Conservation (phyloP, 2,329 filamentous ascomycete genomes). For the Fusarium beomiforme region DNA sequence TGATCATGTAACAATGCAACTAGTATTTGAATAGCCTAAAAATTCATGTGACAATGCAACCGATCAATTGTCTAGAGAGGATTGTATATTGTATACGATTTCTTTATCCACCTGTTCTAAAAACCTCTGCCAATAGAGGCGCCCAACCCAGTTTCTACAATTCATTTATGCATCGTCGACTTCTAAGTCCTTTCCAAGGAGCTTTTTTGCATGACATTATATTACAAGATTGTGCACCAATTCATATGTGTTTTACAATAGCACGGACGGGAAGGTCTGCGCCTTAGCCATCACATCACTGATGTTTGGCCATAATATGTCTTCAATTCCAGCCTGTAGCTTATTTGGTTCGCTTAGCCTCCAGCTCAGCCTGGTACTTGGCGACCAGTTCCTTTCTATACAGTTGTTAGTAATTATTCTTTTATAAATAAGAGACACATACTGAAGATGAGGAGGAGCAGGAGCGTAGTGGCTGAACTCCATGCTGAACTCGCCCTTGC, state of each 20-base stretch:
- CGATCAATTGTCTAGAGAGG: slow-evolving; percentile 32
- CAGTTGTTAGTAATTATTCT: slow-evolving; percentile 7
- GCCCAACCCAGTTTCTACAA: slow-evolving; percentile 9
- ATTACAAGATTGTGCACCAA: slow-evolving; percentile 42
- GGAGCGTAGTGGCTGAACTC: slow-evolving; percentile 97
- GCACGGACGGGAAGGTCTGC: slow-evolving; percentile 9
- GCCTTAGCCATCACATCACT: slow-evolving; percentile 12
- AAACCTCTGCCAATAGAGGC: neutral
- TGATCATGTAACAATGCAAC: neutral
- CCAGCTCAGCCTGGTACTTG: slow-evolving; percentile 68
- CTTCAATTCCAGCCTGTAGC: neutral
- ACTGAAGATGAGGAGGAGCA: slow-evolving; percentile 89
- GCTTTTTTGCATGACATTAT: slow-evolving; percentile 36
- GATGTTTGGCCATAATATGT: neutral
- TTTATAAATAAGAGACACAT: slow-evolving; percentile 53
- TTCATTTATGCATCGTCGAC: slow-evolving; percentile 33
- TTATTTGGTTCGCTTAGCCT: slow-evolving; percentile 66
- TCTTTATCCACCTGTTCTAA: slow-evolving; percentile 22
- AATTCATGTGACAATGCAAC: neutral
- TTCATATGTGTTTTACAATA: slow-evolving; percentile 39
- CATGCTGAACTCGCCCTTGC: slow-evolving; percentile 99
- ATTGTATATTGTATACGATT: slow-evolving; percentile 38
- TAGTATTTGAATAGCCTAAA: neutral
- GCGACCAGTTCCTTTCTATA: slow-evolving; percentile 66
- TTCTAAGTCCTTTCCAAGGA: slow-evolving; percentile 13